These are phyloP conservation scores for Annulohypoxylon stygium DNA, from an alignment of 495 filamentous ascomycete genomes.

Conservation along the genomic window DNA sequence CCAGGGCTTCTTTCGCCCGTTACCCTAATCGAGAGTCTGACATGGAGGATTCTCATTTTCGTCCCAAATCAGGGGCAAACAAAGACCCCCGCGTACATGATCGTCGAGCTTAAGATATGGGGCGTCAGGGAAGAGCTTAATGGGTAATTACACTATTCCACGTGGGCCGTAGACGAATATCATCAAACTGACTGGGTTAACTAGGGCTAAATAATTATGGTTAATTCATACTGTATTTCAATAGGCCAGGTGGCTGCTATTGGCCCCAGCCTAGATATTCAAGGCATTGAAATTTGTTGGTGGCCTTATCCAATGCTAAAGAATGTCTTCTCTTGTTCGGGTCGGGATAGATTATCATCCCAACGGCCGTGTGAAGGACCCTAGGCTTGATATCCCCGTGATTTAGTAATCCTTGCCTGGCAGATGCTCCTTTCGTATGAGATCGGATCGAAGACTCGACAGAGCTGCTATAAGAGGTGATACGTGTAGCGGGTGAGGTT, in stretches of 20 bases:
- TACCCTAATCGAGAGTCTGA: too few species aligned
- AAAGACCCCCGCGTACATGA: background rate
- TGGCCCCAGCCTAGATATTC: background rate
- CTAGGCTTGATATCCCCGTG: background rate
- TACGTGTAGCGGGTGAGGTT: background rate
- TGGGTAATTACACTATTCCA: background rate
- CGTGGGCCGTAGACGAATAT: background rate
- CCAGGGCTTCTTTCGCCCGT: constrained; percentile 3
- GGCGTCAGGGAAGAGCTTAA: background rate
- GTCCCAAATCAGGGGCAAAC: constrained; percentile 6
- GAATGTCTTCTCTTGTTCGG: background rate
- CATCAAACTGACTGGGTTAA: background rate
- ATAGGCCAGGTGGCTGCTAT: background rate
- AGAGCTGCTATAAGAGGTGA: background rate
- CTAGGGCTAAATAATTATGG: background rate
- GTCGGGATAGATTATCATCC: background rate
- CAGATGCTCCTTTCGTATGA: background rate
- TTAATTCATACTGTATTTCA: background rate
- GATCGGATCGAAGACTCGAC: background rate
- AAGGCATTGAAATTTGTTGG: background rate
- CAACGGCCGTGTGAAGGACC: background rate
- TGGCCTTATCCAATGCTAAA: too few species aligned
- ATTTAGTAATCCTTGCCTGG: background rate
- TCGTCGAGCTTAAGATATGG: background rate
- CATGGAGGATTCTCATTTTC: background rate